These are phyloP conservation scores for Xylaria sp. DNA, from an alignment of 2,329 filamentous ascomycete species.

Conservation along the genomic window DNA sequence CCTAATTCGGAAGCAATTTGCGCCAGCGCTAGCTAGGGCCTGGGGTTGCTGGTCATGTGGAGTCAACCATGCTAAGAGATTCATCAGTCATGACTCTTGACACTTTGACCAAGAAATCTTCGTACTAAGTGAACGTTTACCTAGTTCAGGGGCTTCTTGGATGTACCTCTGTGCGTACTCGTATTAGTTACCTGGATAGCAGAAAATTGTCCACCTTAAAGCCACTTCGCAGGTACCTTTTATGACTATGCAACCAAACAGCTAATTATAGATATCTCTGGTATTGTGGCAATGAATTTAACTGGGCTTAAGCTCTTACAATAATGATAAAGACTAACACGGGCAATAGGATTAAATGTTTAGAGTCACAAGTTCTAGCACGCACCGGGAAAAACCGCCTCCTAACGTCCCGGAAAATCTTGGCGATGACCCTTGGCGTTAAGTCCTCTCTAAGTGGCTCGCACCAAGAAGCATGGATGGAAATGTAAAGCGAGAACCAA, in stretches of 20 bases:
- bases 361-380: background rate
- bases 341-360: background rate
- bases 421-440: background rate
- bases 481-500: background rate
- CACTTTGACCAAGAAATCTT: background rate
- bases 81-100: background rate
- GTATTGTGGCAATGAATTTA: background rate
- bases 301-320: background rate
- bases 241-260: background rate
- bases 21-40: conserved; percentile 14
- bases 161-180: background rate
- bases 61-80: background rate
- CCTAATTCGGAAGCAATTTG: conserved; percentile 29
- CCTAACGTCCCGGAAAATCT: background rate
- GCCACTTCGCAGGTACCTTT: background rate
- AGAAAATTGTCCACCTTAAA: background rate
- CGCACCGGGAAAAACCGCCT: background rate
- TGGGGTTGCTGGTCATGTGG: background rate
- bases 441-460: background rate
- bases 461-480: background rate
- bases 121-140: background rate
- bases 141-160: background rate
- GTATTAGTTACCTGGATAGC: background rate
- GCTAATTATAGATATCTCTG: background rate
- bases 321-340: background rate